Percentiles rank a stretch among this genome's conserved stretches.
phyloP scores from a whole-genome alignment of 164 flowering plant genomes.

The Brasenia schreberi region DNA sequence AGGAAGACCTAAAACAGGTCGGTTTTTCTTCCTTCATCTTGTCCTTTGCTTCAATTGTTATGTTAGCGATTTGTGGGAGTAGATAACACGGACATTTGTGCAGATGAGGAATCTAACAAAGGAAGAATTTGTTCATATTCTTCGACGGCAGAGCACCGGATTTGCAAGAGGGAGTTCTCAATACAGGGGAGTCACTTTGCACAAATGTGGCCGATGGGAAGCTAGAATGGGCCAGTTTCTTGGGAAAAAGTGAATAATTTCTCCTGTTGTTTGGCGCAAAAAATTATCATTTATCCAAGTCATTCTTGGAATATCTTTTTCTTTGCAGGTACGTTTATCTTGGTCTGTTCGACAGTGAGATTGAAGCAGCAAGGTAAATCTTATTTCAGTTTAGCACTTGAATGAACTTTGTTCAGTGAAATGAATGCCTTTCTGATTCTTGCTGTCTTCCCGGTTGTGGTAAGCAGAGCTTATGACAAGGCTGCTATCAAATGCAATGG shows the following conservation, averaged over 20 bases:
- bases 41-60: background rate
- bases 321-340: constrained; percentile 92
- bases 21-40: background rate
- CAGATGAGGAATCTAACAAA: constrained; percentile 68
- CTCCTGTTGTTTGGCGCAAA: too few species aligned
- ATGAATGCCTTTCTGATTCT: too few species aligned
- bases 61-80: background rate
- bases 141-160: constrained; percentile 84
- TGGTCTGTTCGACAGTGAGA: constrained; percentile 88
- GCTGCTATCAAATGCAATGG: constrained; percentile 91
- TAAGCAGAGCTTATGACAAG: constrained; percentile 89
- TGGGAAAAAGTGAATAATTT: constrained; percentile 64
- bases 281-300: background rate
- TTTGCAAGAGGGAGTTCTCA: constrained; percentile 74
- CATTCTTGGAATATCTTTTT: background rate
- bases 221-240: constrained; percentile 81
- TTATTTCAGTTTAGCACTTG: background rate
- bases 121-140: constrained; percentile 80
- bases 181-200: constrained; percentile 72
- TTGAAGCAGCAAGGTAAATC: constrained; percentile 90
- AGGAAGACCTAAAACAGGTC: constrained; percentile 72
- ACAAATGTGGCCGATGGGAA: constrained; percentile 88
- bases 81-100: background rate
- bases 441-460: background rate
- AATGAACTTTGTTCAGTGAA: too few species aligned